phyloP scores from a whole-genome alignment of 805 yeast genomes.

The Yarrowia hollandica region DNA sequence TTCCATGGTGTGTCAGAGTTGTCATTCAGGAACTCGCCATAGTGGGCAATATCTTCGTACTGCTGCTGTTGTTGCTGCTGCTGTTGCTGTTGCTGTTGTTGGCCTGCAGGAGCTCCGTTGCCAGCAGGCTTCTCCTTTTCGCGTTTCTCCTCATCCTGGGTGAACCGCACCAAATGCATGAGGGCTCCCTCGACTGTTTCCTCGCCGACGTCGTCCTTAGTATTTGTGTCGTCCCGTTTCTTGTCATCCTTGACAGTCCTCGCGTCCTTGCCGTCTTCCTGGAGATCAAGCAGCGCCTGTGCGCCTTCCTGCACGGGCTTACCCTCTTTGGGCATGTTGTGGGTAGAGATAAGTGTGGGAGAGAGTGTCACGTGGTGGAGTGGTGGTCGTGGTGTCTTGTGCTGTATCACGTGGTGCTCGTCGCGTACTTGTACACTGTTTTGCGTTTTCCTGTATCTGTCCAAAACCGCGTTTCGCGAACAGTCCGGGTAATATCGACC shows the following conservation, averaged over 20 bases:
- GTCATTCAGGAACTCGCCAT: constrained; percentile 50
- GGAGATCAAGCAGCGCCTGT: constrained; percentile 34
- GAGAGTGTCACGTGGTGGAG: not conserved
- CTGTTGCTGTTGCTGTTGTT: constrained; percentile 7
- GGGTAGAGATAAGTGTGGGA: not conserved
- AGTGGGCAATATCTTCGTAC: constrained; percentile 7
- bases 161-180: constrained; percentile 29
- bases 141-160: constrained; percentile 30
- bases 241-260: not conserved
- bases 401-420: constrained; percentile 25
- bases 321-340: constrained; percentile 28
- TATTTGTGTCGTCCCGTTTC: not conserved
- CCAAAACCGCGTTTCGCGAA: constrained; percentile 24
- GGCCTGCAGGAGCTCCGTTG: not conserved
- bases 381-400: not conserved
- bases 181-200: constrained; percentile 33
- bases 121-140: constrained; percentile 22
- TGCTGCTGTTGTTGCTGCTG: constrained; percentile 27
- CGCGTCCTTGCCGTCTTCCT: constrained; percentile 28
- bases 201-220: constrained; percentile 35
- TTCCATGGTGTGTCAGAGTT: constrained; percentile 35
- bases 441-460: constrained; percentile 24
- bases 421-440: constrained; percentile 17
- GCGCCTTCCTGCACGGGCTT: constrained; percentile 31
- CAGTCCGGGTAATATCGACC: constrained; percentile 25